phyloP scores from a whole-genome alignment of 2,329 filamentous ascomycete species.

The Trichoderma arundinaceum region DNA sequence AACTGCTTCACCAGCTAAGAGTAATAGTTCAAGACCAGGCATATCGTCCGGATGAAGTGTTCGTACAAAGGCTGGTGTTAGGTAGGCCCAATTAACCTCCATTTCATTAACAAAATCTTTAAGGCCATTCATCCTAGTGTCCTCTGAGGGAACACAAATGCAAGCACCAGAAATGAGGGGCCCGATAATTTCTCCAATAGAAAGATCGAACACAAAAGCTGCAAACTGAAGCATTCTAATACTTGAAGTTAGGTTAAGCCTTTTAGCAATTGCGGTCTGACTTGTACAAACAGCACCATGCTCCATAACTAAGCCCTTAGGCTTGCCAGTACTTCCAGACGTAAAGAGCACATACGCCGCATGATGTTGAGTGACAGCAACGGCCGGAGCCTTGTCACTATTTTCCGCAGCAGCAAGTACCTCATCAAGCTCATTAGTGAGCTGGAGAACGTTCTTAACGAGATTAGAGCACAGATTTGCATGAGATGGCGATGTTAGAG shows the following conservation, averaged over 20 bases:
- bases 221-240: constrained; percentile 29
- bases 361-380: not conserved
- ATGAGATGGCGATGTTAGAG: not conserved
- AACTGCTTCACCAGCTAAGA: constrained; percentile 29
- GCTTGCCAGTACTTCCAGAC: constrained; percentile 2
- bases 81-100: constrained; percentile 7
- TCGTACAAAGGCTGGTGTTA: constrained; percentile 20
- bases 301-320: constrained; percentile 25
- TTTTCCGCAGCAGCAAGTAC: not conserved
- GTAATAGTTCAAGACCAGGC: constrained; percentile 10
- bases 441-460: constrained; percentile 13
- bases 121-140: constrained; percentile 30
- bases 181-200: constrained; percentile 31
- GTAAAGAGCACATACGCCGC: constrained; percentile 19
- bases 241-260: not conserved
- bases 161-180: constrained; percentile 31
- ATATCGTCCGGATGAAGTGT: not conserved
- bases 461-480: constrained; percentile 35
- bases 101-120: constrained; percentile 8
- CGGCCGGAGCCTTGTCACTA: not conserved
- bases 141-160: constrained; percentile 35
- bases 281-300: constrained; percentile 23
- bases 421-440: constrained; percentile 3
- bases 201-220: constrained; percentile 33
- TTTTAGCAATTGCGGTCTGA: constrained; percentile 1